Conservation (phyloP, 2,329 filamentous ascomycete genomes). For the Neospermospora avenae region DNA sequence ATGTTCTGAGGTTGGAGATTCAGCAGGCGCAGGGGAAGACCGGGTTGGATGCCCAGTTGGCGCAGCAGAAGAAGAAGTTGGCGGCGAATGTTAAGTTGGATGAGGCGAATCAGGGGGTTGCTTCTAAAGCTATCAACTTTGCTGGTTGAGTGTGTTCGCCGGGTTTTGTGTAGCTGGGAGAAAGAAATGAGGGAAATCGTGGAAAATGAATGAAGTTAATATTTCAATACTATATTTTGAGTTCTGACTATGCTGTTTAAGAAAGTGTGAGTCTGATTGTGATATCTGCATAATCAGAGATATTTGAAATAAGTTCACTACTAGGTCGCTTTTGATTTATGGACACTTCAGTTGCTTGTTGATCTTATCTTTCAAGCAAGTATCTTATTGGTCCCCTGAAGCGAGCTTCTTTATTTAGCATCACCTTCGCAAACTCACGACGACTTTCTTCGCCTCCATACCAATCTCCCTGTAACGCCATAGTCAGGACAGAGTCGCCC, state of each 20-base stretch:
- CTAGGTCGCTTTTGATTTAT: too few relatives aligned
- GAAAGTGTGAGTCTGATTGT: too few relatives aligned
- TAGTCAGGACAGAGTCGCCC: background rate
- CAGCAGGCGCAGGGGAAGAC: constrained; percentile 47
- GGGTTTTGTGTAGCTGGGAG: background rate
- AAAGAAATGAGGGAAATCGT: too few relatives aligned
- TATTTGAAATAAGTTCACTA: too few relatives aligned
- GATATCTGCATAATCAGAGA: too few relatives aligned
- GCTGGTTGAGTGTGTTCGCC: constrained; percentile 8
- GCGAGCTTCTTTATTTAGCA: too few relatives aligned
- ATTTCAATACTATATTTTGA: too few relatives aligned
- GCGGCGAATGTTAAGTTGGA: constrained; percentile 48
- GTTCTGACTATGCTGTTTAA: too few relatives aligned
- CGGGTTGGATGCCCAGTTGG: constrained; percentile 43
- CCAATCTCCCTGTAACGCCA: background rate
- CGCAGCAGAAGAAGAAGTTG: constrained; percentile 48
- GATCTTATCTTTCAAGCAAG: too few relatives aligned
- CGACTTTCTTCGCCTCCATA: background rate
- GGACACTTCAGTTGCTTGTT: too few relatives aligned
- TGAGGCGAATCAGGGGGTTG: constrained; percentile 35
- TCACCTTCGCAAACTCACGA: background rate
- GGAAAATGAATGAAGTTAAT: too few relatives aligned
- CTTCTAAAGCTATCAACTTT: constrained; percentile 26
- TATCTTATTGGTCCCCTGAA: too few relatives aligned
- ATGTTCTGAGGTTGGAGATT: constrained; percentile 49